These are phyloP conservation scores for Ophiosphaerella narmari DNA, from an alignment of 2,329 filamentous ascomycete species.

Conservation along the genomic window DNA sequence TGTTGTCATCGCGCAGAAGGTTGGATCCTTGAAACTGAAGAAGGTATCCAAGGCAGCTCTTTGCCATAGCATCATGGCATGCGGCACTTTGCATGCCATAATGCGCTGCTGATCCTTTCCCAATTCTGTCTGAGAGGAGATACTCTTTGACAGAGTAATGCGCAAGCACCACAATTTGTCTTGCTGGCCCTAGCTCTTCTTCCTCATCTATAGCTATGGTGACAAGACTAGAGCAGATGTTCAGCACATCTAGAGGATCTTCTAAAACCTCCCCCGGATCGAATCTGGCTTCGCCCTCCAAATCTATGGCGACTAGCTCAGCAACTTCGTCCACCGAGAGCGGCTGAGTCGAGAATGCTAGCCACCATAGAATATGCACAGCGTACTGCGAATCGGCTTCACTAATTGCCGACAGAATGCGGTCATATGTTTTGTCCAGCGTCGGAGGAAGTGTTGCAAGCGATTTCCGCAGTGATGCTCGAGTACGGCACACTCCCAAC, in stretches of 20 bases:
- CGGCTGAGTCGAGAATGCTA: conserved; percentile 14
- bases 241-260: too few relatives aligned
- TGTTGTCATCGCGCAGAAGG: neutral
- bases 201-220: too few relatives aligned
- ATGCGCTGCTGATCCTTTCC: conserved; percentile 16
- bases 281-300: conserved; percentile 11
- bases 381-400: neutral
- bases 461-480: conserved; percentile 11
- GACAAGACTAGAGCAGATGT: too few relatives aligned
- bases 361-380: conserved; percentile 14
- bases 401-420: conserved; percentile 16
- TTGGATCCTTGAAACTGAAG: conserved; percentile 18
- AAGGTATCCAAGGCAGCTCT: conserved; percentile 30
- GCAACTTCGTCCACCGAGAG: conserved; percentile 12
- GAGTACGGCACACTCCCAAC: conserved; percentile 19
- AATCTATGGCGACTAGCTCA: conserved; percentile 18
- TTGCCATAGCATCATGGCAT: conserved; percentile 25
- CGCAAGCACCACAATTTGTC: conserved; percentile 21
- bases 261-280: too few relatives aligned
- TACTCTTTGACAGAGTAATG: conserved; percentile 45
- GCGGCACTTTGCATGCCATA: conserved; percentile 27
- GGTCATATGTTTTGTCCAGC: conserved; percentile 28
- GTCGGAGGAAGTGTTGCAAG: conserved; percentile 21
- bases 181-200: neutral
- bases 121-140: conserved; percentile 33